Conservation (phyloP, 768 basidiomycete genomes). For the Tylopilus felleus region DNA sequence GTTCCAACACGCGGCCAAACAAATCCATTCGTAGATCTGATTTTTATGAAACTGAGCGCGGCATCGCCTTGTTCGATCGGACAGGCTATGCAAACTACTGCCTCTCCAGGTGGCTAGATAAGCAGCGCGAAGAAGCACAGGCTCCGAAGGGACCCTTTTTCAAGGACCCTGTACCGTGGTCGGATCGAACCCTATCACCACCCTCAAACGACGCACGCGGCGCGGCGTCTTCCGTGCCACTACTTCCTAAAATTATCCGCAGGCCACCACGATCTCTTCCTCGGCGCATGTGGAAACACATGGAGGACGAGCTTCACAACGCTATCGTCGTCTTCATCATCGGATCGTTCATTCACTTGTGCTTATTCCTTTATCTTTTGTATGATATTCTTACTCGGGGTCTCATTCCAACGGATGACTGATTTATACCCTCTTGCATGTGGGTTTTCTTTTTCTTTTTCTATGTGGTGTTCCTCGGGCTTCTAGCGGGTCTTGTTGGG, state of each 20-base stretch:
- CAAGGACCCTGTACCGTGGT: slow-evolving; percentile 20
- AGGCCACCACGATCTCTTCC: slow-evolving; percentile 10
- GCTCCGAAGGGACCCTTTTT: slow-evolving; percentile 19
- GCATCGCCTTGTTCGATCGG: slow-evolving; percentile 26
- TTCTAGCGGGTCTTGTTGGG: not conserved
- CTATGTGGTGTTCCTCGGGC: slow-evolving; percentile 15
- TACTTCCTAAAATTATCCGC: not conserved
- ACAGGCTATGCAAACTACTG: slow-evolving; percentile 27
- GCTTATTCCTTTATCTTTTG: slow-evolving; percentile 26
- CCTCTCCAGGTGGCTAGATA: slow-evolving; percentile 27
- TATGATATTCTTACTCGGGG: slow-evolving; percentile 30
- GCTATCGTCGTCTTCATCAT: slow-evolving; percentile 24
- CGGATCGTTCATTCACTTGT: slow-evolving; percentile 26
- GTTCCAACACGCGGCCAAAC: slow-evolving; percentile 3
- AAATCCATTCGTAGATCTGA: slow-evolving; percentile 16
- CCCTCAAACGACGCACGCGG: not conserved
- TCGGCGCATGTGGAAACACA: slow-evolving; percentile 10
- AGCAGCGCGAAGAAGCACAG: slow-evolving; percentile 21
- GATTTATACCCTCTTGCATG: not conserved
- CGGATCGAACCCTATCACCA: slow-evolving; percentile 18
- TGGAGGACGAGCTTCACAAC: slow-evolving; percentile 30
- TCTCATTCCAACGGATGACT: slow-evolving; percentile 26
- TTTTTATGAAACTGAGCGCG: slow-evolving; percentile 30
- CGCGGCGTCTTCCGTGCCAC: not conserved
- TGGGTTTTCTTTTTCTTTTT: not conserved